These are phyloP conservation scores for Trichaptum fuscoviolaceum DNA, from an alignment of 768 basidiomycete genomes.

Conservation along the genomic window DNA sequence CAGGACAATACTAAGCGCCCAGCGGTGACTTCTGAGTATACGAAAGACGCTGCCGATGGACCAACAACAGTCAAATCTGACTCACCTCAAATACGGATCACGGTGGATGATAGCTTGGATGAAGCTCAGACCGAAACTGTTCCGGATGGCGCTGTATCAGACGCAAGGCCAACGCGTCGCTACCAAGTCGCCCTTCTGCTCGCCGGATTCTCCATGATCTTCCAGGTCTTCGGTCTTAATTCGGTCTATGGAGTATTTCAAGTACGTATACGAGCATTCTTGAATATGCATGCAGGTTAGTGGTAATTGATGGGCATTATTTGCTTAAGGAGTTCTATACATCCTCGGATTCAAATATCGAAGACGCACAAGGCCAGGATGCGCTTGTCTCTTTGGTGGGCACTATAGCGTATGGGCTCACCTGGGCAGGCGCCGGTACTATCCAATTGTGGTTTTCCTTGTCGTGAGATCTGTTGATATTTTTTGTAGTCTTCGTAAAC, in stretches of 20 bases:
- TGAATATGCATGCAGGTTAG: background rate
- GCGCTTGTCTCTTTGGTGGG: constrained; percentile 38
- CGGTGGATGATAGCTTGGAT: too few relatives aligned
- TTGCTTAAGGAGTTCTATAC: constrained; percentile 39
- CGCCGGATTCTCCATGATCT: constrained; percentile 39
- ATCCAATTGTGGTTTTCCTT: too few relatives aligned
- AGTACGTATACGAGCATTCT: constrained; percentile 22
- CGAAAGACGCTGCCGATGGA: too few relatives aligned
- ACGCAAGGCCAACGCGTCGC: constrained; percentile 21
- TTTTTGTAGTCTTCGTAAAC: constrained; percentile 35
- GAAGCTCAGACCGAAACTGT: background rate
- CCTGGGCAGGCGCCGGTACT: constrained; percentile 32
- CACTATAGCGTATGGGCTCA: constrained; percentile 38
- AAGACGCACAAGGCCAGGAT: constrained; percentile 31
- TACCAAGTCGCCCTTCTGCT: constrained; percentile 34
- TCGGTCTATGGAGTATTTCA: constrained; percentile 40
- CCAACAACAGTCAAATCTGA: too few relatives aligned
- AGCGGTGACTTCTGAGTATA: too few relatives aligned
- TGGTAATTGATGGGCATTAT: too few relatives aligned
- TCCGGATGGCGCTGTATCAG: background rate
- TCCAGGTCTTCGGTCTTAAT: constrained; percentile 41
- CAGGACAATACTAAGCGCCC: too few relatives aligned
- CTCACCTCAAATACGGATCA: too few relatives aligned
- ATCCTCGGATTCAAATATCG: constrained; percentile 29
- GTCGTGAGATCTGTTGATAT: background rate